These are phyloP conservation scores for Trichoderma aggressivum DNA, from an alignment of 2,329 filamentous ascomycete species.

Conservation along the genomic window DNA sequence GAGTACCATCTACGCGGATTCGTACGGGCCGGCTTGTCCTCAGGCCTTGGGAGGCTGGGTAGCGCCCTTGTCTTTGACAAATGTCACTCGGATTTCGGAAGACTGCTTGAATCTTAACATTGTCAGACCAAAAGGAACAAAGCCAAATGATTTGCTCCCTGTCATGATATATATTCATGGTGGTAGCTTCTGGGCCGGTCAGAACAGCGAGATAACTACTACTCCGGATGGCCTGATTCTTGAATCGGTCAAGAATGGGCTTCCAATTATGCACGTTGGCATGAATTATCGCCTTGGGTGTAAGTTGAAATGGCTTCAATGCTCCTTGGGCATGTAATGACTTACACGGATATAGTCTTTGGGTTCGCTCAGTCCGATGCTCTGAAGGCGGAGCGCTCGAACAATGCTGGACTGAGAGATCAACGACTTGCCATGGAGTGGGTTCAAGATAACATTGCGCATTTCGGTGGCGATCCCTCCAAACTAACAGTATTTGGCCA, in stretches of 20 bases:
- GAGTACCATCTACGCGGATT: slow-evolving; percentile 36
- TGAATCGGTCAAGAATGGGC: slow-evolving; percentile 43
- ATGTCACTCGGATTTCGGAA: slow-evolving; percentile 38
- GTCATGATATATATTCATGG: slow-evolving; percentile 38
- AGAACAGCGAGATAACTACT: slow-evolving; percentile 33
- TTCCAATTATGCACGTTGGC: slow-evolving; percentile 34
- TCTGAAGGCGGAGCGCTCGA: slow-evolving; percentile 22
- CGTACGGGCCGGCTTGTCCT: slow-evolving; percentile 43
- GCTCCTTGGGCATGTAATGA: neutral
- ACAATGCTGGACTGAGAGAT: slow-evolving; percentile 51
- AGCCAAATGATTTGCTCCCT: slow-evolving; percentile 27
- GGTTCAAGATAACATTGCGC: slow-evolving; percentile 43
- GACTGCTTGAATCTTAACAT: slow-evolving; percentile 37
- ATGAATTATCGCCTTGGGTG: slow-evolving; percentile 34
- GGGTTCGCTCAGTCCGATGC: slow-evolving; percentile 28
- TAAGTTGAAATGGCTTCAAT: neutral
- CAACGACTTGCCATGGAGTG: slow-evolving; percentile 46
- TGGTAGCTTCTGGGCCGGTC: slow-evolving; percentile 32
- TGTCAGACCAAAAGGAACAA: slow-evolving; percentile 29
- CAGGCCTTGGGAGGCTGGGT: slow-evolving; percentile 35
- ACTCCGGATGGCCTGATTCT: slow-evolving; percentile 44
- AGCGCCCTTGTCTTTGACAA: slow-evolving; percentile 32
- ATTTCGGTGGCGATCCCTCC: slow-evolving; percentile 48
- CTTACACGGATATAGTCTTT: slow-evolving; percentile 23
- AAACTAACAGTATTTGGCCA: slow-evolving; percentile 37